These are phyloP conservation scores for Wickerhamomyces mucosus DNA, from an alignment of 805 yeast species.

Conservation along the genomic window DNA sequence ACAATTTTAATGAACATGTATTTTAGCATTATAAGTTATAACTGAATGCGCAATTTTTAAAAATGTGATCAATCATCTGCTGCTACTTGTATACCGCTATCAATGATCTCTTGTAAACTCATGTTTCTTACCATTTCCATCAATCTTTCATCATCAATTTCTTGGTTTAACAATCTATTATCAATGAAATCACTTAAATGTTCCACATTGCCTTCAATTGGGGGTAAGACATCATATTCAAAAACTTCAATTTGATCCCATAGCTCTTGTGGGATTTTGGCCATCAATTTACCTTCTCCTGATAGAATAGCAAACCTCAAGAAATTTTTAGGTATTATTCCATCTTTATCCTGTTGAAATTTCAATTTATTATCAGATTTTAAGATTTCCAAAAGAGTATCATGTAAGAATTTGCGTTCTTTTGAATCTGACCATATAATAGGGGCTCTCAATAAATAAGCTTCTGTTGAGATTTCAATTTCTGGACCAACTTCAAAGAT, in stretches of 20 bases:
- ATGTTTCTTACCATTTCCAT: slow-evolving; percentile 19
- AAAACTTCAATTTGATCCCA: slow-evolving; percentile 55
- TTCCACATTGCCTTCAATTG: slow-evolving; percentile 35
- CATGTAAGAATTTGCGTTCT: slow-evolving; percentile 37
- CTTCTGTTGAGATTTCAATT: slow-evolving; percentile 36
- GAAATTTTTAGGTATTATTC: slow-evolving; percentile 45
- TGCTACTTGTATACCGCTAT: too few relatives aligned
- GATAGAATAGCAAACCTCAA: slow-evolving; percentile 61
- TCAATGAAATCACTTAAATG: slow-evolving; percentile 25
- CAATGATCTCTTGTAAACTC: slow-evolving; percentile 18
- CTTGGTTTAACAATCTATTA: slow-evolving; percentile 18
- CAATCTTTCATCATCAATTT: slow-evolving; percentile 15
- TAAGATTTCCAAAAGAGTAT: slow-evolving; percentile 26
- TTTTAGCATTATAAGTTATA: too few relatives aligned
- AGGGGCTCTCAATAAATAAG: slow-evolving; percentile 50
- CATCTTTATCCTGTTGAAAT: slow-evolving; percentile 11
- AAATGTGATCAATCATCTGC: too few relatives aligned
- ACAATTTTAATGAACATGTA: too few relatives aligned
- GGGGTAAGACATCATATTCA: slow-evolving; percentile 71
- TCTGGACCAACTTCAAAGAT: slow-evolving; percentile 19
- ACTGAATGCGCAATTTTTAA: too few relatives aligned
- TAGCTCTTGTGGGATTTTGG: slow-evolving; percentile 49
- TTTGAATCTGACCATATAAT: slow-evolving; percentile 42
- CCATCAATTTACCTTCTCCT: slow-evolving; percentile 64
- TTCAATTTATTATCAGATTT: slow-evolving; percentile 5